Evolutionary conservation across 2,329 filamentous ascomycete species (phyloP), one percentile per base, ranked within the genome.

Genomic region (Ophiostoma novo-ulmi): DNA sequence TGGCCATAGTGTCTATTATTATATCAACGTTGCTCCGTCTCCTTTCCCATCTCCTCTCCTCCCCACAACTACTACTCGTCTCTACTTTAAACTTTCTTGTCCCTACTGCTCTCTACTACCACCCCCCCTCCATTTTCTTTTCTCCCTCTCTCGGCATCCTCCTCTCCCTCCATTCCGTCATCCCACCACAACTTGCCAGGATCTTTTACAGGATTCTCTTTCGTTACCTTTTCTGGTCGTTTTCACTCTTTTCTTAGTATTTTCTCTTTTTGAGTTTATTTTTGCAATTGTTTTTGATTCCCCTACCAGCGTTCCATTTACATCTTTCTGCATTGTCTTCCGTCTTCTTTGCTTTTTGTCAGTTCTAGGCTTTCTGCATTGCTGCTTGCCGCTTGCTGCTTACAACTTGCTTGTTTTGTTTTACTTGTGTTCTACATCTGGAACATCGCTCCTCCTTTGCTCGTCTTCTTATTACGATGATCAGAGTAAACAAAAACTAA

Each of bases 401-500:
- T 48, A 11, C 55, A 35, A 6, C 55, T 35, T 64, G 36, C 26
- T 63, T 35, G 14, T 35, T 63, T 22, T 58, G 52, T 58, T 58
- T 58, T 26, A 58, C 52, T 39, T 64, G 26, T 64, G 61, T 68
- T 41, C 44, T 67, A 22, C 55, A 64, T 39, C 35, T 68, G 48
- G 38, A 48, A 44, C n/a, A 26, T 44, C 68, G 17, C 44, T 26
- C 44, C 65, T 67, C 48, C 13, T 67, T 36, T 48, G 52, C 52
- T 58, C 52, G 52, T 58, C 52, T 58, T 58, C 2, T 31, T 70
- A 67, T 70, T 70, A 36, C 58, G 58, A 63, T 63, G 58, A 38
- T 39, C 64, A 67, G 35, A 68, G 36, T 38, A 69, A 69, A 66
- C 35, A 41, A 67, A 67, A 69, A 74, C 73, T 74, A 75, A 77